Evolutionary conservation across 2,329 filamentous ascomycete species (phyloP).

Genomic region (Blastomyces parvus): DNA sequence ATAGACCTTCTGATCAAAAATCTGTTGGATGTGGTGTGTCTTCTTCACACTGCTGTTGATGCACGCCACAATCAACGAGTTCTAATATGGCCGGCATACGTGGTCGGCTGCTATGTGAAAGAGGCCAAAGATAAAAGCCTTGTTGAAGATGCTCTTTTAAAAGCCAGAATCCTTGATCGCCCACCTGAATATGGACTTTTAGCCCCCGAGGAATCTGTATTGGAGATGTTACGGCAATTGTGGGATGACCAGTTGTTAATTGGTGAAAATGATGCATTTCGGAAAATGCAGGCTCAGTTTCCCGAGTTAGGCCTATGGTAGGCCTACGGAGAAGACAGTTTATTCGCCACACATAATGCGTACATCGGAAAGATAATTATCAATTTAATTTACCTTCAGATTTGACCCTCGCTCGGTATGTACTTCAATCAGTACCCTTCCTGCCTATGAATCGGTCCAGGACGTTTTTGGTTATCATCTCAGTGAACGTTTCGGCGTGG

Average conservation of each 20-base stretch:
- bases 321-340: background rate
- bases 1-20: background rate
- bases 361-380: background rate
- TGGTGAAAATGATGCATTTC: background rate
- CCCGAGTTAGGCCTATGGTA: background rate
- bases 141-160: background rate
- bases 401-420: background rate
- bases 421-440: background rate
- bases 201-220: background rate
- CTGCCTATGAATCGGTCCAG: background rate
- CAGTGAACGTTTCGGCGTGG: background rate
- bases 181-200: background rate
- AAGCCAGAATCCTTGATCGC: background rate
- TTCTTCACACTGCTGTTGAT: background rate
- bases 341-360: background rate
- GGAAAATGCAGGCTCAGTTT: no score
- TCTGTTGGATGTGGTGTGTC: background rate
- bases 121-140: background rate
- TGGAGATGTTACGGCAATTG: background rate
- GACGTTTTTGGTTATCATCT: background rate
- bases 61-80: background rate
- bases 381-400: background rate
- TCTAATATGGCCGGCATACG: background rate
- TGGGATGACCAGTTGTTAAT: background rate
- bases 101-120: constrained; percentile 1